Conservation (phyloP, 2,329 filamentous ascomycete species). For the Davidsoniella neocaledoniae region DNA sequence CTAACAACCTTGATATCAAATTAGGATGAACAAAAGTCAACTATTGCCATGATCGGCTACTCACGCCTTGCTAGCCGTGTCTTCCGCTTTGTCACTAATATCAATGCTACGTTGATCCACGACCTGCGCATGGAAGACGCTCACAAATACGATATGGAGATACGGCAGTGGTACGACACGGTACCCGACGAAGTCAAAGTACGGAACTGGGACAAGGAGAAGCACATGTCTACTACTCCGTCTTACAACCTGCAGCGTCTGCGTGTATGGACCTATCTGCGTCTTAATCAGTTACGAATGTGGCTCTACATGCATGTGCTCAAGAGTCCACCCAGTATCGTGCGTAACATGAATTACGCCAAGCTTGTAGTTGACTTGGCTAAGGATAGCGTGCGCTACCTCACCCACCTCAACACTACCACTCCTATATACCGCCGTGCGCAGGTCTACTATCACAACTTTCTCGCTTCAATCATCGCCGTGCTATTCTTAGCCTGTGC, state of each 20-base stretch:
- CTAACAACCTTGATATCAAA: slow-evolving; percentile 13
- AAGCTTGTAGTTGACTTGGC: slow-evolving; percentile 58
- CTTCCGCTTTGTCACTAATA: slow-evolving; percentile 63
- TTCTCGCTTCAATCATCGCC: slow-evolving; percentile 56
- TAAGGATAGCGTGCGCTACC: slow-evolving; percentile 58
- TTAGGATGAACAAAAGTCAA: slow-evolving; percentile 45
- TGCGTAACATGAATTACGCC: slow-evolving; percentile 56
- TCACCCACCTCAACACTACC: slow-evolving; percentile 54
- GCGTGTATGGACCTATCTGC: slow-evolving; percentile 68
- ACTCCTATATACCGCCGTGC: slow-evolving; percentile 54
- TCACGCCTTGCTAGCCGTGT: slow-evolving; percentile 71
- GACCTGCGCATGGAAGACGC: slow-evolving; percentile 60
- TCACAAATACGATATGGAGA: slow-evolving; percentile 63
- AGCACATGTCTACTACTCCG: slow-evolving; percentile 35
- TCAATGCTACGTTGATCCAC: slow-evolving; percentile 40
- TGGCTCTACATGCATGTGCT: slow-evolving; percentile 77
- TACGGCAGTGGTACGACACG: slow-evolving; percentile 70
- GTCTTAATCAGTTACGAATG: slow-evolving; percentile 80
- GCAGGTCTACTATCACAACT: slow-evolving; percentile 68
- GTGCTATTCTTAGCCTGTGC: slow-evolving; percentile 63
- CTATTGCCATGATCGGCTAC: slow-evolving; percentile 73
- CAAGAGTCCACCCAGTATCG: slow-evolving; percentile 69
- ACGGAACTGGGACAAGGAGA: slow-evolving; percentile 41
- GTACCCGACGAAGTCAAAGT: slow-evolving; percentile 45
- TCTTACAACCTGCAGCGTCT: slow-evolving; percentile 55